Evolutionary conservation across 2,329 filamentous ascomycete genomes (phyloP), one percentile per base, ranked within the genome.

Genomic region (Penicillium freii): DNA sequence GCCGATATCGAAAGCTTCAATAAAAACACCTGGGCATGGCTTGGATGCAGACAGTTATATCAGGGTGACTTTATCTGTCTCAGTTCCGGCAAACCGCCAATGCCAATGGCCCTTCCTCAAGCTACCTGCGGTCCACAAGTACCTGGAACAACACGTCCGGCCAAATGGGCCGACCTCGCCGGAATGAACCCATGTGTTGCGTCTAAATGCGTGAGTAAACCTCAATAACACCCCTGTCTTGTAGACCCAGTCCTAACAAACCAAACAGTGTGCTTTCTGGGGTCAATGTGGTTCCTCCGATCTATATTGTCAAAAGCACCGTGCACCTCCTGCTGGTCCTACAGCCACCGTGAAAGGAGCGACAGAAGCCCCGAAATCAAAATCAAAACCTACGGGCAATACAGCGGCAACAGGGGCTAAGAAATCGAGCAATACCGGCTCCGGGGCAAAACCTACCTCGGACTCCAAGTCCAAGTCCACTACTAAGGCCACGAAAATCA

Each of bases 1-100:
- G 62, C 70, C 0, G 65, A 78, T 3, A 68, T 82, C 15, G 69
- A 75, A 34, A 53, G 54, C 0, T 72, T 70, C 25, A 80, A 80
- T 60, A 73, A 68, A n/a, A 66, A 73, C 2, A 81, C 78, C 7
- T 81, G 79, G 79, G 77, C 73, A 15, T 80, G 76, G 76, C 65
- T 48, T 13, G 76, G 75, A 23, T 81, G 79, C 59, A 55, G 65
- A 3, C 50, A 66, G 15, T 59, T 81, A 15, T 62, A 62, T 15
- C 45, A 60, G 10, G 71, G 68, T 0, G 53, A 60, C 5, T 66
- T 59, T 4, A 77, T 81, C 10, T 81, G 79, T 58, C 58, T 81
- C 0, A 78, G 75, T 57, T 56, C 61, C 0, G 78, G 78, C 0
- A 60, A 52, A 2, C 72, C 78, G 1, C 77, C 78, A 0, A 69